phyloP scores from a whole-genome alignment of 495 filamentous ascomycete species.

The Hypoxylon cercidicola region DNA sequence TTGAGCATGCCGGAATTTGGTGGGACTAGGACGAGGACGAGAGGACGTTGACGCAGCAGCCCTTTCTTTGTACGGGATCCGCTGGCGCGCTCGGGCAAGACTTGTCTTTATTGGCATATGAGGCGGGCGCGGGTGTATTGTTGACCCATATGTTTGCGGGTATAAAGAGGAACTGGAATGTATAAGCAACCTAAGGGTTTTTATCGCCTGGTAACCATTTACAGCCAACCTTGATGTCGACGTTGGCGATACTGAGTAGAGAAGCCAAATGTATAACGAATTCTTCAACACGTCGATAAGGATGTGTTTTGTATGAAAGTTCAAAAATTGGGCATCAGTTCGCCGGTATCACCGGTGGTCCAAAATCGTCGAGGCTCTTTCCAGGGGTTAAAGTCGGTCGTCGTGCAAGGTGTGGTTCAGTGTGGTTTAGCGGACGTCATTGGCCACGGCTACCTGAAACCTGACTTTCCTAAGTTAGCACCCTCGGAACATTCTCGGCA shows the following conservation, averaged over 20 bases:
- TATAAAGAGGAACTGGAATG: conserved; percentile 25
- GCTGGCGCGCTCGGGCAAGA: conserved; percentile 44
- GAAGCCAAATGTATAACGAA: conserved; percentile 17
- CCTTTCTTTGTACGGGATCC: conserved; percentile 32
- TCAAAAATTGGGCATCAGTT: conserved; percentile 30
- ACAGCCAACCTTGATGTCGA: too few species aligned
- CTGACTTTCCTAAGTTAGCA: conserved; percentile 21
- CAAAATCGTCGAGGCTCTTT: conserved; percentile 28
- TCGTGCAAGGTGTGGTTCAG: conserved; percentile 1
- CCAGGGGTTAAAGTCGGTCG: conserved; percentile 11
- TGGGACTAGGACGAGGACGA: conserved; percentile 12
- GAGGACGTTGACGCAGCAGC: conserved; percentile 3
- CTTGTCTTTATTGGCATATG: conserved; percentile 48
- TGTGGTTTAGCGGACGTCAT: conserved; percentile 3
- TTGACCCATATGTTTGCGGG: conserved; percentile 16
- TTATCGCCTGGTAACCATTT: background rate
- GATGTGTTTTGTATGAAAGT: conserved; percentile 23
- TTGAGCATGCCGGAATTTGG: conserved; percentile 13
- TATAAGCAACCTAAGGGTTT: background rate
- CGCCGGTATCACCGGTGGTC: conserved; percentile 8
- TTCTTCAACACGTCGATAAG: background rate
- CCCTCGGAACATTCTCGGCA: conserved; percentile 21
- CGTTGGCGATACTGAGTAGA: background rate
- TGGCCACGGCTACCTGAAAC: conserved; percentile 13
- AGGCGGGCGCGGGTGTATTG: conserved; percentile 10